Percentiles rank a stretch among this genome's conserved stretches.
phyloP scores from a whole-genome alignment of 495 filamentous ascomycete species.

The Daldinia caldariorum region DNA sequence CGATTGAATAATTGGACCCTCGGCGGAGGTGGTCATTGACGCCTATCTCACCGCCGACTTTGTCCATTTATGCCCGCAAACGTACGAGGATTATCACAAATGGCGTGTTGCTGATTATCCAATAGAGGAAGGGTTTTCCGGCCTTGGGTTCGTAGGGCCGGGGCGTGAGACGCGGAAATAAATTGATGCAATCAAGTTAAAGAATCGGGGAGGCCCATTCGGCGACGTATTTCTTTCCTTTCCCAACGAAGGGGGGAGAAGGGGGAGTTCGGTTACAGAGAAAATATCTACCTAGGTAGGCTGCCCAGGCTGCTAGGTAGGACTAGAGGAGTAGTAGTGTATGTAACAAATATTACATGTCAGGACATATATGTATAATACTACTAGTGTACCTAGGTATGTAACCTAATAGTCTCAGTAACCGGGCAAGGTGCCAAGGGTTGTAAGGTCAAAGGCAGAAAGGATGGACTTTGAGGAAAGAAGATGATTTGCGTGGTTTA shows the following conservation, averaged over 20 bases:
- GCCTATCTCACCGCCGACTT: conserved; percentile 29
- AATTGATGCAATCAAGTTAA: conserved; percentile 17
- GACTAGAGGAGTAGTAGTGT: too few species aligned
- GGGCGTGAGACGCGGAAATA: conserved; percentile 30
- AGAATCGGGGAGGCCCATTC: conserved; percentile 32
- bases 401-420: neutral
- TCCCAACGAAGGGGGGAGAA: too few species aligned
- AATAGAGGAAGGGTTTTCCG: conserved; percentile 21
- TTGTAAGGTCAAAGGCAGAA: conserved; percentile 3
- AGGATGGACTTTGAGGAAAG: neutral
- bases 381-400: too few species aligned
- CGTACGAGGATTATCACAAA: conserved; percentile 38
- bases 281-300: neutral
- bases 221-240: too few species aligned
- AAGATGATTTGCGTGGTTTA: conserved; percentile 44
- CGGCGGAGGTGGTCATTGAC: conserved; percentile 15
- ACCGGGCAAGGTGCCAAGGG: neutral
- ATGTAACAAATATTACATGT: neutral
- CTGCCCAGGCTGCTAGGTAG: too few species aligned
- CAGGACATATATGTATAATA: neutral
- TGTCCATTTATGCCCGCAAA: conserved; percentile 34
- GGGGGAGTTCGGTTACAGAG: conserved; percentile 14
- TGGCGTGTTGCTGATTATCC: conserved; percentile 34
- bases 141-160: neutral
- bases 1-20: conserved; percentile 10